Evolutionary conservation across 2,329 filamentous ascomycete species (phyloP), one percentile per base, ranked within the genome.

Genomic region (Cladobotryum mycophilum): DNA sequence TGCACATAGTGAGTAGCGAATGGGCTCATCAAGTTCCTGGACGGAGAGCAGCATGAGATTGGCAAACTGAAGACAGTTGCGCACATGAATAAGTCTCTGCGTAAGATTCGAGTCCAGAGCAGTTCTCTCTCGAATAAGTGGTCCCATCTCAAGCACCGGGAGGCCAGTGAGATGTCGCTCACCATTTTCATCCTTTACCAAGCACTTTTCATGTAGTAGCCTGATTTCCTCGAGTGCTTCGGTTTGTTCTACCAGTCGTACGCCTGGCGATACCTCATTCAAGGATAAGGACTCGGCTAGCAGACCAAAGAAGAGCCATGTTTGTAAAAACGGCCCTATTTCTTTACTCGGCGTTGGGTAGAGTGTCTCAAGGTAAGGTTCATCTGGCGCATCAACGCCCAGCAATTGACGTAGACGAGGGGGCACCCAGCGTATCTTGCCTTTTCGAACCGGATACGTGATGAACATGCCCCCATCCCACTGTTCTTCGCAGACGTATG

Each of bases 271-370:
- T 1, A 53, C 46, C 45, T 60, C 58, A 41, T 65, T 64, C 3
- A 63, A 45, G 18, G 59, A 56, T 3, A 66, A 36, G 25, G 64
- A 56, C 47, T 69, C 66, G 5, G 61, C 56, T 14, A 64, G 30
- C 4, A 64, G 52, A 0, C 66, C 65, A 51, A 68, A 65, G 45
- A 60, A 67, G 7, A 69, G 54, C 64, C 66, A 68, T 6, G 61
- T 66, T 47, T 68, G 66, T 13, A 64, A 43, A 40, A 67, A 64
- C 0, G 56, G 47, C 34, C 64, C 53, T 9, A 61, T 48, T 11
- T 62, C 60, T 3, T 52, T 49, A 7, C 54, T 40, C 7, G 60
- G 54, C 3, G 59, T 58, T 2, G 60, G 52, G 45, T 61, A 51
- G 8, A 56, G 40, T n/a, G 15, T 42, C 36, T 58, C 51, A 3